These are phyloP conservation scores for Fonsecaea erecta DNA, from an alignment of 2,329 filamentous ascomycete genomes.

Conservation along the genomic window DNA sequence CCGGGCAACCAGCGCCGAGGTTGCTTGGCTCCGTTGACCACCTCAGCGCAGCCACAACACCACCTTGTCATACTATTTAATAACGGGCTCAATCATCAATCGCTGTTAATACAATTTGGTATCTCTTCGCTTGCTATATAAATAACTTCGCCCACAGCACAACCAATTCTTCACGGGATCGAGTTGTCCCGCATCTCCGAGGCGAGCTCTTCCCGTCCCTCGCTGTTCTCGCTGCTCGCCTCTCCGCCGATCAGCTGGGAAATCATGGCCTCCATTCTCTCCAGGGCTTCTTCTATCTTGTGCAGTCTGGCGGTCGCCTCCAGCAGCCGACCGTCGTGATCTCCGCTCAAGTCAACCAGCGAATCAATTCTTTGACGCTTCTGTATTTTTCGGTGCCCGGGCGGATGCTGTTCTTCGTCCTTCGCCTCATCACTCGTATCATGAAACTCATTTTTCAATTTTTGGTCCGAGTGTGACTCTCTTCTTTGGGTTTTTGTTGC, in stretches of 20 bases:
- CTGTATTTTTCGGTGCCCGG: slow-evolving; percentile 22
- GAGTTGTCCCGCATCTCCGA: slow-evolving; percentile 18
- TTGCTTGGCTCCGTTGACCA: background rate
- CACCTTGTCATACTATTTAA: too few relatives aligned
- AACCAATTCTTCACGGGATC: slow-evolving; percentile 11
- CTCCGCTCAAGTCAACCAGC: slow-evolving; percentile 26
- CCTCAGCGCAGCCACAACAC: too few relatives aligned
- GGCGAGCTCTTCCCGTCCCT: slow-evolving; percentile 25
- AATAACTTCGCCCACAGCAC: background rate
- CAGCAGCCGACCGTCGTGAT: slow-evolving; percentile 22
- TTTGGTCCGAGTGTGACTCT: slow-evolving; percentile 17
- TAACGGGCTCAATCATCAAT: slow-evolving; percentile 2
- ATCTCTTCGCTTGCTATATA: slow-evolving; percentile 13
- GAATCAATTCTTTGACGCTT: slow-evolving; percentile 32
- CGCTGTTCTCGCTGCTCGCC: slow-evolving; percentile 25
- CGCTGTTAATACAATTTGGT: background rate
- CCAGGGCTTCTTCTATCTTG: slow-evolving; percentile 35
- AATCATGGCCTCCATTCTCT: slow-evolving; percentile 35
- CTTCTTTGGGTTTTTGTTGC: slow-evolving; percentile 3
- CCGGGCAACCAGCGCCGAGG: slow-evolving; percentile 18
- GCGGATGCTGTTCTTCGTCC: slow-evolving; percentile 26
- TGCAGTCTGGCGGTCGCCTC: slow-evolving; percentile 36
- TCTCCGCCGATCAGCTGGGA: slow-evolving; percentile 29
- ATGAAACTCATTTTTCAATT: slow-evolving; percentile 31
- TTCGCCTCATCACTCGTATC: slow-evolving; percentile 30